Conservation (phyloP, 2,329 filamentous ascomycete genomes). For the Fusarium hostae region DNA sequence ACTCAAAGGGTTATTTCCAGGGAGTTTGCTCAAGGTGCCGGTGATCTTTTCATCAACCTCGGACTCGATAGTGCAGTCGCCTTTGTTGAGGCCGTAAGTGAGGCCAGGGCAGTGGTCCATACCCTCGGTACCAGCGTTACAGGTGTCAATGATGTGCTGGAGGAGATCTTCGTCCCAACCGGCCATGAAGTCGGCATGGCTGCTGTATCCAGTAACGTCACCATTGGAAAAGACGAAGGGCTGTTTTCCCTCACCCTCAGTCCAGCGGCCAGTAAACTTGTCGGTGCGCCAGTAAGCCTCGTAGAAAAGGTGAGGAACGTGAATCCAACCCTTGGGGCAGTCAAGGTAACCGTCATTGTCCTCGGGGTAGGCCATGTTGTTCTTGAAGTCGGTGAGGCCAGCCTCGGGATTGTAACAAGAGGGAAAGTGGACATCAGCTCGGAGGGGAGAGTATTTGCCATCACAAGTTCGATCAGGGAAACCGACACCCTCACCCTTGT, state of each 20-base stretch:
- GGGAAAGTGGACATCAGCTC: slow-evolving; percentile 77
- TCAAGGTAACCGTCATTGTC: slow-evolving; percentile 60
- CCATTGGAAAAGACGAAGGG: slow-evolving; percentile 77
- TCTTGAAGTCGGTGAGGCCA: slow-evolving; percentile 68
- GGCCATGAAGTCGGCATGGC: slow-evolving; percentile 78
- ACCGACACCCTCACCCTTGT: slow-evolving; percentile 68
- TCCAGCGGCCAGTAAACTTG: slow-evolving; percentile 63
- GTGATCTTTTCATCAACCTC: slow-evolving; percentile 58
- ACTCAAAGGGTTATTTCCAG: slow-evolving; percentile 65
- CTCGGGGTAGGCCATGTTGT: slow-evolving; percentile 74
- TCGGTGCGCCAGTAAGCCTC: slow-evolving; percentile 71
- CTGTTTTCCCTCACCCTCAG: slow-evolving; percentile 63
- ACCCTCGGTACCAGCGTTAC: slow-evolving; percentile 67
- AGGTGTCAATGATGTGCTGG: slow-evolving; percentile 74
- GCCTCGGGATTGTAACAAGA: slow-evolving; percentile 76
- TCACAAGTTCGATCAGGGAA: slow-evolving; percentile 79
- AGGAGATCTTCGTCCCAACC: slow-evolving; percentile 75
- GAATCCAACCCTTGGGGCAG: slow-evolving; percentile 65
- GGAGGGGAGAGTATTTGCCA: slow-evolving; percentile 68
- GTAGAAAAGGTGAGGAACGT: slow-evolving; percentile 67
- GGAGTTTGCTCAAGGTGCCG: slow-evolving; percentile 60
- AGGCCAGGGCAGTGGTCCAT: slow-evolving; percentile 73
- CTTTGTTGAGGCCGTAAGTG: slow-evolving; percentile 62
- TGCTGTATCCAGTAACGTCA: slow-evolving; percentile 75
- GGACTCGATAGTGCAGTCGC: slow-evolving; percentile 62